phyloP scores from a whole-genome alignment of 106 monocot genomes.

The Dioscorea zingiberensis region DNA sequence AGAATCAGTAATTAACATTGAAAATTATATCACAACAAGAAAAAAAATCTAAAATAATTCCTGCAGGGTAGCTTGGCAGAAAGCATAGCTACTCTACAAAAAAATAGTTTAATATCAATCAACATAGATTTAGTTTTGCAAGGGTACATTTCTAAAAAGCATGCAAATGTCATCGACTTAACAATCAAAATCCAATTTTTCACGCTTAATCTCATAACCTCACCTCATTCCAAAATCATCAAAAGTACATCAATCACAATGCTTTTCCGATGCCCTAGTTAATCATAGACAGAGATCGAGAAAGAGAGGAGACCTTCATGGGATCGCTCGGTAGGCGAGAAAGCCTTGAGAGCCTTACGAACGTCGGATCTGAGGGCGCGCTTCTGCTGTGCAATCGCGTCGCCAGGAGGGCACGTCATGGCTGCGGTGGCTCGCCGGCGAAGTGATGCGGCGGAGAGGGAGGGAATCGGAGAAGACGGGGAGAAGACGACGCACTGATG shows the following conservation, averaged over 20 bases:
- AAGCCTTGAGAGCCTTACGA: slow-evolving; percentile 33
- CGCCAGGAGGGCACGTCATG: neutral
- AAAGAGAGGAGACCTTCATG: slow-evolving; percentile 30
- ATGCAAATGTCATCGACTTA: neutral
- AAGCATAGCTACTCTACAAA: too few relatives aligned
- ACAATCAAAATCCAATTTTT: neutral
- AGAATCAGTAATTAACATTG: too few relatives aligned
- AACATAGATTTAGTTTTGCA: too few relatives aligned
- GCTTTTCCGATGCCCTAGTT: neutral
- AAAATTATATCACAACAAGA: neutral
- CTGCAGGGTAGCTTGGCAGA: neutral
- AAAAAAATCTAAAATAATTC: neutral
- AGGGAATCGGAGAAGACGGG: neutral
- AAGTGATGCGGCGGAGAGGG: neutral
- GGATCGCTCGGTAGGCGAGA: slow-evolving; percentile 24
- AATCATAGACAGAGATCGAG: neutral
- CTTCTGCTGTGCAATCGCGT: slow-evolving; percentile 19
- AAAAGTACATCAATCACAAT: neutral
- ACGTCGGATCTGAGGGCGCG: slow-evolving; percentile 33
- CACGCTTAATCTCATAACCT: neutral
- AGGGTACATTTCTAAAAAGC: neutral
- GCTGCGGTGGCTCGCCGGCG: slow-evolving; percentile 10
- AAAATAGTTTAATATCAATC: too few relatives aligned
- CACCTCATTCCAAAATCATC: neutral
- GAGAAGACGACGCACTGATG: neutral